Conservation (phyloP, 208 protist species). For the Leishmania major region DNA sequence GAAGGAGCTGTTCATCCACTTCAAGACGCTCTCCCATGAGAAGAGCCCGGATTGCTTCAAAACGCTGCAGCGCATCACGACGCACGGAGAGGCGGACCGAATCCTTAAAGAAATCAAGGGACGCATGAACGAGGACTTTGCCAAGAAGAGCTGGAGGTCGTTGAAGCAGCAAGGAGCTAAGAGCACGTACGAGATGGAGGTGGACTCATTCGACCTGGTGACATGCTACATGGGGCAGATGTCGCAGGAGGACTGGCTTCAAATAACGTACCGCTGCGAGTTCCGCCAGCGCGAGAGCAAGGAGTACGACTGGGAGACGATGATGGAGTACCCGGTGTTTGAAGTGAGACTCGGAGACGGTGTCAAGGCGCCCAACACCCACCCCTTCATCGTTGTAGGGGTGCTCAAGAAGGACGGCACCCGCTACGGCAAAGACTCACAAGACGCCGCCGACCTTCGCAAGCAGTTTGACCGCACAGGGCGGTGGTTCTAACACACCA, state of each 20-base stretch:
- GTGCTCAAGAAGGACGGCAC: slow-evolving; percentile 88
- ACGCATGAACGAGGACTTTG: slow-evolving; percentile 84
- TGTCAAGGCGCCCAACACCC: slow-evolving; percentile 64
- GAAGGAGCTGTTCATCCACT: slow-evolving; percentile 72
- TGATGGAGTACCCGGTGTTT: slow-evolving; percentile 89
- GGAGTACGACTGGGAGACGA: slow-evolving; percentile 67
- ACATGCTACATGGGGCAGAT: slow-evolving; percentile 93
- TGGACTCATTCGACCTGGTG: slow-evolving; percentile 85
- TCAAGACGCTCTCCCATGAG: slow-evolving; percentile 72
- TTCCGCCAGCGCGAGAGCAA: slow-evolving; percentile 68
- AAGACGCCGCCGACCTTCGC: slow-evolving; percentile 84
- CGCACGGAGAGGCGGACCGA: slow-evolving; percentile 85
- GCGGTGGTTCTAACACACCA: slow-evolving; percentile 68
- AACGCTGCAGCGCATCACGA: slow-evolving; percentile 81
- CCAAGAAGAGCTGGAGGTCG: slow-evolving; percentile 89
- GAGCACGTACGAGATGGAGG: slow-evolving; percentile 83
- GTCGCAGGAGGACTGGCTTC: slow-evolving; percentile 90
- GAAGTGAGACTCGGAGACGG: slow-evolving; percentile 88
- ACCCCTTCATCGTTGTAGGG: slow-evolving; percentile 88
- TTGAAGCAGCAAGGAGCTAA: slow-evolving; percentile 62
- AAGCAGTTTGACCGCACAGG: slow-evolving; percentile 89
- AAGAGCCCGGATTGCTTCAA: slow-evolving; percentile 67
- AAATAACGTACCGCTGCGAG: slow-evolving; percentile 88
- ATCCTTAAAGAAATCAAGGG: slow-evolving; percentile 82
- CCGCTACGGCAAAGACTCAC: slow-evolving; percentile 88